phyloP scores from a whole-genome alignment of 164 flowering plant genomes.

The Vitis rotundifolia region DNA sequence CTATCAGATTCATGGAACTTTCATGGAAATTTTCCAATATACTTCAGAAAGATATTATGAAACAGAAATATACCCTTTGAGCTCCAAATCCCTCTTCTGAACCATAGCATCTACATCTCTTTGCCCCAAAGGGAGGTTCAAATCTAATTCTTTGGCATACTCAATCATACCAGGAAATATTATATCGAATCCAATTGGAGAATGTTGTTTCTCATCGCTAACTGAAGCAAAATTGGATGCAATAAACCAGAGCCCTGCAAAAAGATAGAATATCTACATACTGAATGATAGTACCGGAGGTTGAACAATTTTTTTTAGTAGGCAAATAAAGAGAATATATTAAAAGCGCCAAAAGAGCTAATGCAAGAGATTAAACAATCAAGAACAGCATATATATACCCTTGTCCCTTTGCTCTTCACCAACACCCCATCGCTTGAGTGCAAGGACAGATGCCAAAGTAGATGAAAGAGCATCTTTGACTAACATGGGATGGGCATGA shows the following conservation, averaged over 20 bases:
- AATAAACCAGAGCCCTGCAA: slow-evolving; percentile 66
- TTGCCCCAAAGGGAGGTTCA: slow-evolving; percentile 49
- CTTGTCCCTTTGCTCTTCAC: slow-evolving; percentile 62
- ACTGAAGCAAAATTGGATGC: slow-evolving; percentile 51
- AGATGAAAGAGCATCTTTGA: slow-evolving; percentile 67
- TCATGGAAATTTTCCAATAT: neutral
- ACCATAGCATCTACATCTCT: slow-evolving; percentile 36
- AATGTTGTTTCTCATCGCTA: slow-evolving; percentile 46
- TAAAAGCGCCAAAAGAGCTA: too few relatives aligned
- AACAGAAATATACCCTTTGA: slow-evolving; percentile 45
- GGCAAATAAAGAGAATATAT: too few relatives aligned
- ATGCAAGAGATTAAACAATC: too few relatives aligned
- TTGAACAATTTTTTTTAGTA: too few relatives aligned
- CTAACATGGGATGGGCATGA: slow-evolving; percentile 36
- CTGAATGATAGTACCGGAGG: neutral
- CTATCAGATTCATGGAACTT: neutral
- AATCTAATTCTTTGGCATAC: slow-evolving; percentile 45
- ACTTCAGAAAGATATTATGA: neutral
- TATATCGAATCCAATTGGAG: slow-evolving; percentile 84
- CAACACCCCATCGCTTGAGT: slow-evolving; percentile 71
- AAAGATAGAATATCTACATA: neutral
- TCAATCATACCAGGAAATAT: slow-evolving; percentile 83
- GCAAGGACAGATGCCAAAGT: slow-evolving; percentile 88
- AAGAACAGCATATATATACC: slow-evolving; percentile 34
- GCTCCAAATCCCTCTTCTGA: slow-evolving; percentile 55